Evolutionary conservation across 768 basidiomycete species (phyloP).

Genomic region (Termitomyces sp.): DNA sequence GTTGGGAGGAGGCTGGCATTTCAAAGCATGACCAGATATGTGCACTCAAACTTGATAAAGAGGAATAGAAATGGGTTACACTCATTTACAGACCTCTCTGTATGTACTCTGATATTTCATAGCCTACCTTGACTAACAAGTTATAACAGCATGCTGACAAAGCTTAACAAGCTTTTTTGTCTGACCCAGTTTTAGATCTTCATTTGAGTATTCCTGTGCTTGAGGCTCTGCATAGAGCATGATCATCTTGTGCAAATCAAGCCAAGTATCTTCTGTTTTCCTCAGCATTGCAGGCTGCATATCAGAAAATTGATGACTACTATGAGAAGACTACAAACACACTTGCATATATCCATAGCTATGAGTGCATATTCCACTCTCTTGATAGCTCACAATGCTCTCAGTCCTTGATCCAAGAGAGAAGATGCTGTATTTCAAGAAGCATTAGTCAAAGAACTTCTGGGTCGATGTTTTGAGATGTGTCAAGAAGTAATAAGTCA

Average conservation of each 20-base stretch:
- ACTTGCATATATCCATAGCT: no score
- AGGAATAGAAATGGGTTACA: background rate
- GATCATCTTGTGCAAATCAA: no score
- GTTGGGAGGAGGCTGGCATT: background rate
- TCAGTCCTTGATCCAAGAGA: conserved; percentile 14
- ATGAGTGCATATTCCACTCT: no score
- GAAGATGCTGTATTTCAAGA: conserved; percentile 20
- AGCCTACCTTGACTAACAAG: background rate
- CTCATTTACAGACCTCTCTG: background rate
- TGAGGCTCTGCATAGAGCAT: no score
- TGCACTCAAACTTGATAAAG: background rate
- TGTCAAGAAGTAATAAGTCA: conserved; percentile 7
- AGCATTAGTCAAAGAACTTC: conserved; percentile 19
- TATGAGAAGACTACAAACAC: no score
- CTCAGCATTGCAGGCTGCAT: no score
- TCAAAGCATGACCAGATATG: background rate
- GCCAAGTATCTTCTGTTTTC: no score
- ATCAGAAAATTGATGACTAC: no score
- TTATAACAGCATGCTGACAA: background rate
- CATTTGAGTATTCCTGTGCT: no score
- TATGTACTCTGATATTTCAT: background rate
- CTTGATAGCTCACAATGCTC: no score
- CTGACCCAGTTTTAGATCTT: no score
- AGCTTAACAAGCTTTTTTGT: background rate
- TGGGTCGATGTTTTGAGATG: conserved; percentile 11